Percentiles rank a stretch among this genome's conserved stretches.
Evolutionary conservation across 768 basidiomycete species (phyloP).

Genomic region (Sporobolomyces pararoseus): DNA sequence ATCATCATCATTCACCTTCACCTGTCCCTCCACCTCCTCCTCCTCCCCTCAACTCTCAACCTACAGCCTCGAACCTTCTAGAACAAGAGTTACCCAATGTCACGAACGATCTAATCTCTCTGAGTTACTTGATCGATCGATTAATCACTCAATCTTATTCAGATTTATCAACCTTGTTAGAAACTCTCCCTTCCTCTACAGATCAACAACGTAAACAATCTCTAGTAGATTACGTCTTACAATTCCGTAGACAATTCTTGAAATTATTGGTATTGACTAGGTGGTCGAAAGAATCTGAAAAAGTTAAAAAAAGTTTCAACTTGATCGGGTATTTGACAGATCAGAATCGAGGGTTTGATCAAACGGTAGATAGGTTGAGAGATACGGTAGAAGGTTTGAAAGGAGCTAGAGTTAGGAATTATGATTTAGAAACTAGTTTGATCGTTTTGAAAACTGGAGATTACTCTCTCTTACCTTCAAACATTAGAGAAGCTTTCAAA

Average conservation of each 20-base stretch:
- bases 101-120: slow-evolving; percentile 65
- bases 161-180: slow-evolving; percentile 74
- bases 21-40: neutral
- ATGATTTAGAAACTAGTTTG: slow-evolving; percentile 84
- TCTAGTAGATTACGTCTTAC: slow-evolving; percentile 84
- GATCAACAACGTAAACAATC: slow-evolving; percentile 66
- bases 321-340: slow-evolving; percentile 79
- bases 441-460: slow-evolving; percentile 82
- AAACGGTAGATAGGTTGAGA: slow-evolving; percentile 61
- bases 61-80: neutral
- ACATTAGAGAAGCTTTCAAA: slow-evolving; percentile 36
- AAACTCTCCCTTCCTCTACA: slow-evolving; percentile 58
- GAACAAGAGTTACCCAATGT: slow-evolving; percentile 55
- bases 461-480: slow-evolving; percentile 74
- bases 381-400: slow-evolving; percentile 68
- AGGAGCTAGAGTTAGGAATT: slow-evolving; percentile 82
- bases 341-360: slow-evolving; percentile 78
- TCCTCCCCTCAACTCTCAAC: neutral
- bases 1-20: neutral
- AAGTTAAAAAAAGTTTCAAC: slow-evolving; percentile 52
- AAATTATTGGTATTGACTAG: slow-evolving; percentile 81
- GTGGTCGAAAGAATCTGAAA: slow-evolving; percentile 66
- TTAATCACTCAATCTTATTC: slow-evolving; percentile 75
- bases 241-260: slow-evolving; percentile 81
- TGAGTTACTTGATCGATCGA: slow-evolving; percentile 71